Conservation (phyloP, 257 asterid genomes). For the Verbena officinalis region DNA sequence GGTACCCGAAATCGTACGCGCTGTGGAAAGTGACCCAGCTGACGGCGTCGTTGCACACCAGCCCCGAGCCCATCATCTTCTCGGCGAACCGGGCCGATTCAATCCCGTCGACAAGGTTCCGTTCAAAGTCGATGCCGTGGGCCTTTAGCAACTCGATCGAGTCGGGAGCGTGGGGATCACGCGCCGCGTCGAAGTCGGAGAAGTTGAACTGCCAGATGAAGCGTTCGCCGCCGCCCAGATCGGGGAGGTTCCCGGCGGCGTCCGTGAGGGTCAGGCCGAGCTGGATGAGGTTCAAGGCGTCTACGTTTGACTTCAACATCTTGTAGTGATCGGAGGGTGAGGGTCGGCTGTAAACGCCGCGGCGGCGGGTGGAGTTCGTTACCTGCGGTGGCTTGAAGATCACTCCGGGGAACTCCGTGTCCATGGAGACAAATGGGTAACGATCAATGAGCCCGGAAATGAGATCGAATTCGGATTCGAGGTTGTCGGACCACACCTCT, state of each 20-base stretch:
- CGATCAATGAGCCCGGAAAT: constrained; percentile 45
- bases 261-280: constrained; percentile 77
- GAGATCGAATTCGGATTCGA: constrained; percentile 47
- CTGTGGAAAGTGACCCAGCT: constrained; percentile 58
- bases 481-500: constrained; percentile 53
- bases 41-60: constrained; percentile 49
- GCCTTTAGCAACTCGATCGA: constrained; percentile 44
- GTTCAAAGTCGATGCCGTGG: constrained; percentile 54
- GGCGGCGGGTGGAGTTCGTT: not conserved
- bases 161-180: constrained; percentile 47
- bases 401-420: constrained; percentile 75
- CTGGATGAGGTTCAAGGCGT: constrained; percentile 64
- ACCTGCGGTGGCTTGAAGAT: constrained; percentile 45
- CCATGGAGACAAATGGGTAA: constrained; percentile 55
- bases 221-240: constrained; percentile 44
- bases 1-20: constrained; percentile 62
- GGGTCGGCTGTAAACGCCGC: constrained; percentile 27
- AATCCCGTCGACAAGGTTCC: constrained; percentile 40
- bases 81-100: constrained; percentile 50
- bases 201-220: constrained; percentile 69
- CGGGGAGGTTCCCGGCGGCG: constrained; percentile 66
- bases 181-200: constrained; percentile 54
- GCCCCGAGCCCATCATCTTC: constrained; percentile 52
- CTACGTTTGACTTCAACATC: constrained; percentile 73
- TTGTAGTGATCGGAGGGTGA: constrained; percentile 55